Conservation (phyloP, 345 rosid genomes). For the Zanthoxylum bungeanum region DNA sequence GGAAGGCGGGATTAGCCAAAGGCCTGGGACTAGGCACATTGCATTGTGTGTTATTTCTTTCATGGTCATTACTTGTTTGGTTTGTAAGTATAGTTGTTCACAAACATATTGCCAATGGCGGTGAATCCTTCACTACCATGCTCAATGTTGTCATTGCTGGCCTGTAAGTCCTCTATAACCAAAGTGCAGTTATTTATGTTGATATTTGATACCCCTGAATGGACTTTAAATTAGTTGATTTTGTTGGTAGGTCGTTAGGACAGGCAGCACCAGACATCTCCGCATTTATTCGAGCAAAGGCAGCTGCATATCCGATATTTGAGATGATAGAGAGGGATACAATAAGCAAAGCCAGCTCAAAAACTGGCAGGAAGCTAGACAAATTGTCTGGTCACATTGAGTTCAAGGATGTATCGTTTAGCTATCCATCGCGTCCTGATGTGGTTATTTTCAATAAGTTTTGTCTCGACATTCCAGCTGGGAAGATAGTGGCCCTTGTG, state of each 20-base stretch:
- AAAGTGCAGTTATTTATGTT: not conserved
- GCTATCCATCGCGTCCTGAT: slow-evolving; percentile 88
- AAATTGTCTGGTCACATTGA: slow-evolving; percentile 74
- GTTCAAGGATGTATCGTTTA: slow-evolving; percentile 66
- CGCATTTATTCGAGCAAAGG: slow-evolving; percentile 75
- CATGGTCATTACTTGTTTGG: slow-evolving; percentile 98
- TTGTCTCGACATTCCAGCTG: slow-evolving; percentile 59
- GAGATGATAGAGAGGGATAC: slow-evolving; percentile 91
- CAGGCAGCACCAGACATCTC: slow-evolving; percentile 89
- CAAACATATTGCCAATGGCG: slow-evolving; percentile 76
- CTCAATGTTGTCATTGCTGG: slow-evolving; percentile 94
- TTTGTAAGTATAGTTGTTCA: slow-evolving; percentile 85
- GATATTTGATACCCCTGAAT: too few relatives aligned
- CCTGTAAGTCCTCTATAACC: slow-evolving; percentile 48
- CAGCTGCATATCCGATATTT: slow-evolving; percentile 90
- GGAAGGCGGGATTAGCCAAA: slow-evolving; percentile 81
- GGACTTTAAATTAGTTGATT: not conserved
- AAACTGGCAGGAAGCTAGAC: slow-evolving; percentile 44
- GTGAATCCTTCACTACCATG: slow-evolving; percentile 95
- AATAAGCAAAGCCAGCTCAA: slow-evolving; percentile 47
- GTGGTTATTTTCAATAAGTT: slow-evolving; percentile 60
- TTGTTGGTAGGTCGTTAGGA: slow-evolving; percentile 70
- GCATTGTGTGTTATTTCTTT: slow-evolving; percentile 79
- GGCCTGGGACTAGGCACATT: slow-evolving; percentile 89
- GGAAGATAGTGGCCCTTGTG: slow-evolving; percentile 88